These are phyloP conservation scores for Purshia tridentata DNA, from an alignment of 306 rosid genomes.

Conservation along the genomic window DNA sequence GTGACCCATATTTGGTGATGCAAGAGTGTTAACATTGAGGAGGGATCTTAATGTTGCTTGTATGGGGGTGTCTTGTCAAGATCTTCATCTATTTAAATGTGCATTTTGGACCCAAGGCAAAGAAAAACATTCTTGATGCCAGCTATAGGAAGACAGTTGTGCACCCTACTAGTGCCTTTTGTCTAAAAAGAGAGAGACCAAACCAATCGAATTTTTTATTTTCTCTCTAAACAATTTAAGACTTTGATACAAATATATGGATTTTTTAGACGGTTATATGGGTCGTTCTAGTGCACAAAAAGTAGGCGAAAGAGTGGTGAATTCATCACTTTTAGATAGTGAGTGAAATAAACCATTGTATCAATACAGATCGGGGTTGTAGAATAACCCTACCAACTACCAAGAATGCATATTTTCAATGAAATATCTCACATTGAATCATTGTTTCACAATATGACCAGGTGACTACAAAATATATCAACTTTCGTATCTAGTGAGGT, in stretches of 20 bases:
- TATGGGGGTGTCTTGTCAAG: no score
- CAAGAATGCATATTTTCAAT: neutral
- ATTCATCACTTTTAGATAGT: no score
- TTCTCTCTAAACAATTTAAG: neutral
- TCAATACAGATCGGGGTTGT: no score
- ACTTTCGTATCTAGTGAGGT: neutral
- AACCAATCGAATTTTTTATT: neutral
- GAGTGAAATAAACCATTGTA: no score
- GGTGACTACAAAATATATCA: no score
- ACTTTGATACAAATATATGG: no score
- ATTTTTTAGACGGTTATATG: no score
- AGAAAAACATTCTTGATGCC: conserved; percentile 1
- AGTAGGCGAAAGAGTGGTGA: no score
- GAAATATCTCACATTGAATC: neutral
- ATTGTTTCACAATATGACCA: neutral
- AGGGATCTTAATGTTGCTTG: neutral
- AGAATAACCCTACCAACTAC: neutral
- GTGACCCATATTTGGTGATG: neutral
- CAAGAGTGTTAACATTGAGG: conserved; percentile 1
- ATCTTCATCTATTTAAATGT: no score
- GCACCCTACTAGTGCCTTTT: conserved; percentile 3
- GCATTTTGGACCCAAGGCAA: neutral
- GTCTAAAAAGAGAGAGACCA: neutral
- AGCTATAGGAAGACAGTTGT: neutral
- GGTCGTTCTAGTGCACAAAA: no score